Evolutionary conservation across 2,329 filamentous ascomycete species (phyloP), one percentile per base, ranked within the genome.

Genomic region (Alternaria incomplexa): DNA sequence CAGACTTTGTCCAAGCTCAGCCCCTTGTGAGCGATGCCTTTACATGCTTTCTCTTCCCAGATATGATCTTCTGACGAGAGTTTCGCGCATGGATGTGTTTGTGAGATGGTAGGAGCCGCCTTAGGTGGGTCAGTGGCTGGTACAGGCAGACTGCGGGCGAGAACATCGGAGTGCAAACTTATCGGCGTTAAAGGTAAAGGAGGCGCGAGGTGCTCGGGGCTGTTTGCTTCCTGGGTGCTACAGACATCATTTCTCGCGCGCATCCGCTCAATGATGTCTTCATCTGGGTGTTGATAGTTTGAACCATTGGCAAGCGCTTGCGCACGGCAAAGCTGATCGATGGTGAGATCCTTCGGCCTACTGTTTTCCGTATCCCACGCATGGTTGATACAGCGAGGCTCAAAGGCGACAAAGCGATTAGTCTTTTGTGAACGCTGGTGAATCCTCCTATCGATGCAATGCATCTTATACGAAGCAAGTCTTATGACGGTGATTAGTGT

Each of bases 1-100:
- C 61, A 64, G 15, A 36, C 54, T 17, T 44, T 51, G 20, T 64
- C 52, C 5, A 66, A 22, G 23, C 43, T 64, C 15, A 62, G 22
- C 1, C 11, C 22, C 11, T 62, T 45, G 12, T 40, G 52, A 6
- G 22, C 4, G 17, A 66, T 66, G 10, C n/a, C 23, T 7, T 30
- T 17, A 5, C 22, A 15, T 6, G 61, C 61, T 23, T 43, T n/a
- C 0, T 25, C 52, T 30, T 58, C 57, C 58, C 64, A 66, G 5
- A 51, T 40, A 2, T 23, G 11, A 12, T 12, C 9, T 5, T 40
- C 53, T 26, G n/a, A 7, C 10, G n/a, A 15, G 15, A 11, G 9
- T 26, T 44, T 6, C 13, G 22, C 8, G 6, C 25, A 17, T 11
- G 6, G 15, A 17, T 1, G 3, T 13, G 44, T n/a, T 11, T 30